phyloP scores from a whole-genome alignment of 192 early-diverging fungal species.

The Pilobolus umbonatus region DNA sequence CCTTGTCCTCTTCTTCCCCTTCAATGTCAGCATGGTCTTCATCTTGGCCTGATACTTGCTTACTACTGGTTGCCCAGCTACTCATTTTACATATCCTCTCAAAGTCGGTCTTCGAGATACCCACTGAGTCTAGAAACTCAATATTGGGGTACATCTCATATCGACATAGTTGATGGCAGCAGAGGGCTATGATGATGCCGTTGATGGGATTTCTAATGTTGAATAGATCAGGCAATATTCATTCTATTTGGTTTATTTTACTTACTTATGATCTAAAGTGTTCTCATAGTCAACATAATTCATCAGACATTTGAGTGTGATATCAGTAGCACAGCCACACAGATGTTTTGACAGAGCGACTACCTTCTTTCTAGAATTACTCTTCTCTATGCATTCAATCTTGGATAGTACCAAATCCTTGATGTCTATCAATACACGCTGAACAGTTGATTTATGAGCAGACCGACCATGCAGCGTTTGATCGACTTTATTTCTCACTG shows the following conservation, averaged over 20 bases:
- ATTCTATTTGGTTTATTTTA: background rate
- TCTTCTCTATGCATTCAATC: conserved; percentile 35
- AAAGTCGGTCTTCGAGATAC: conserved; percentile 54
- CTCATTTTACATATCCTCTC: conserved; percentile 61
- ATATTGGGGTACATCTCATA: conserved; percentile 69
- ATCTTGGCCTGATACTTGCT: conserved; percentile 30
- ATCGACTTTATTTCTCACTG: conserved; percentile 71
- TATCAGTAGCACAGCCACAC: conserved; percentile 86
- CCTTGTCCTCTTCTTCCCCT: conserved; percentile 6
- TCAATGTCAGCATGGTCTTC: conserved; percentile 39
- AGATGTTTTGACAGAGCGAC: conserved; percentile 85
- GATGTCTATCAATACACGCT: conserved; percentile 73
- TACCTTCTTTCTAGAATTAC: conserved; percentile 42
- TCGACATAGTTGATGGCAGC: conserved; percentile 83
- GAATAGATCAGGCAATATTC: background rate
- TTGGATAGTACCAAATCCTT: conserved; percentile 75
- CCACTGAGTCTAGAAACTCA: conserved; percentile 50
- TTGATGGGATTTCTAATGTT: conserved; percentile 39
- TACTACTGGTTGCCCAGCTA: conserved; percentile 72
- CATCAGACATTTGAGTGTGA: conserved; percentile 71
- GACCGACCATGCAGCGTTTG: conserved; percentile 31
- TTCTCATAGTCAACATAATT: conserved; percentile 42
- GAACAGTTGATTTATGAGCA: conserved; percentile 41
- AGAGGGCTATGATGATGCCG: conserved; percentile 80
- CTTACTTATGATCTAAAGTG: conserved; percentile 25